Base-by-base conservation (phyloP, 192 early-diverging fungal genomes). In the Backusella macrospora region DNA sequence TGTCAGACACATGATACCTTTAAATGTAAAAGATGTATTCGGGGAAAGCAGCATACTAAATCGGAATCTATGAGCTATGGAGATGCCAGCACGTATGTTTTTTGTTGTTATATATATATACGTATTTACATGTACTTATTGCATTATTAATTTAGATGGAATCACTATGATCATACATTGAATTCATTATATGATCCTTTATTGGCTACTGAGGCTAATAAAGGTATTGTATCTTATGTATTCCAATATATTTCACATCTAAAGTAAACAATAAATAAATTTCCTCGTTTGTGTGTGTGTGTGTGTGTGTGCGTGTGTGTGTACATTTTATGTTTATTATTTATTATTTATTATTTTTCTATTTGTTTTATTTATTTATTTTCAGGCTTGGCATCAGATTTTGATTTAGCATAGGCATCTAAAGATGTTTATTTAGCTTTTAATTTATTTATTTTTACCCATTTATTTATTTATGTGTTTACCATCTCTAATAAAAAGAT, bases 1-100 rank as follows among this genome's bases (percentile, higher is more conserved):
- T 94, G 91, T 74, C 95, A 99, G 48, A 99, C 98, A 6, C 98
- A 99, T 78, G 95, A 96, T 75, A 96, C 93, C 34, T 98, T 98
- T 83, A 96, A 95, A 79, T 99, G 98, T 84, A 86, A 81, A 55
- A 87, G 96, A 26, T 99, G 98, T 76, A 84, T 96, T 10, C 79
- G 90, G 3, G 96, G 95, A 1, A 84, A 86, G 16, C 97, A 98
- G 78, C 81, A 90, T 7, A 82, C 87, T 46, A 74, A 91, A 87
- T 49, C 84, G 7, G 44, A 79, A 12, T 70, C 73, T 81, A 91
- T 93, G 85, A 87, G 87, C 16, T 93, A 91, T 70, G 93, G 91
- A 2, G 94, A 94, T 75, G 88, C 91, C 26, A 92, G 88, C 73
- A 80, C 83, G 83, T 84, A 78, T 73, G 83, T 75, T 71, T 40